These are phyloP conservation scores for Aspergillus funiculosus DNA, from an alignment of 495 filamentous ascomycete genomes.

Conservation along the genomic window DNA sequence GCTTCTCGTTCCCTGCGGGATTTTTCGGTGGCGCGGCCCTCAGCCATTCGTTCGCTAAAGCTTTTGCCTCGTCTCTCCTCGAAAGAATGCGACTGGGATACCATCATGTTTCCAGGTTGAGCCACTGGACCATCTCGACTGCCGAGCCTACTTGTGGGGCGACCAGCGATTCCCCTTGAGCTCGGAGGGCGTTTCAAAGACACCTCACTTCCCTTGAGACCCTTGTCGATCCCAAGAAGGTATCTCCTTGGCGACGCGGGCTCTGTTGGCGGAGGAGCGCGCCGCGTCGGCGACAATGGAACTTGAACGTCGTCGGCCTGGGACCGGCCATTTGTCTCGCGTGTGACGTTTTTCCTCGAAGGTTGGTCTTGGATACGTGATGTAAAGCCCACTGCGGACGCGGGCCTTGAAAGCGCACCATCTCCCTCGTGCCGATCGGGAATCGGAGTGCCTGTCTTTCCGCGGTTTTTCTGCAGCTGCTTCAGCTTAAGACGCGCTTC, in stretches of 20 bases:
- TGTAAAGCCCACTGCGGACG: conserved; percentile 24
- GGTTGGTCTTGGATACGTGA: conserved; percentile 19
- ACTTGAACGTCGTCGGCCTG: conserved; percentile 56
- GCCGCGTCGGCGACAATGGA: conserved; percentile 69
- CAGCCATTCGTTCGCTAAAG: conserved; percentile 83
- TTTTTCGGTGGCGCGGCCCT: conserved; percentile 49
- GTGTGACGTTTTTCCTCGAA: conserved; percentile 19
- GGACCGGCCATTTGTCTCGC: conserved; percentile 17
- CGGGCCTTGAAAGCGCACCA: conserved; percentile 17
- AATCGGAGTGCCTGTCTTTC: conserved; percentile 27
- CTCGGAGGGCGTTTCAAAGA: conserved; percentile 72
- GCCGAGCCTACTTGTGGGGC: conserved; percentile 32
- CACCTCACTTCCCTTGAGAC: conserved; percentile 71
- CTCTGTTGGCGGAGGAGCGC: conserved; percentile 38
- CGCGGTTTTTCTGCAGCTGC: conserved; percentile 61
- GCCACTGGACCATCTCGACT: conserved; percentile 25
- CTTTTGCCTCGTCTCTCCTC: conserved; percentile 50
- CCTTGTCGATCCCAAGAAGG: conserved; percentile 85
- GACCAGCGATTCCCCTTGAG: conserved; percentile 15
- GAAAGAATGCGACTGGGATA: conserved; percentile 25
- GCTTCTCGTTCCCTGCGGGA: conserved; percentile 43
- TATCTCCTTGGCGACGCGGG: conserved; percentile 75
- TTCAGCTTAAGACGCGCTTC: conserved; percentile 86
- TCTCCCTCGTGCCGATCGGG: conserved; percentile 24
- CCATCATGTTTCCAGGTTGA: conserved; percentile 22